Base-by-base conservation (phyloP, 1,284 basidiomycete species). In the Heterobasidion annosum region DNA sequence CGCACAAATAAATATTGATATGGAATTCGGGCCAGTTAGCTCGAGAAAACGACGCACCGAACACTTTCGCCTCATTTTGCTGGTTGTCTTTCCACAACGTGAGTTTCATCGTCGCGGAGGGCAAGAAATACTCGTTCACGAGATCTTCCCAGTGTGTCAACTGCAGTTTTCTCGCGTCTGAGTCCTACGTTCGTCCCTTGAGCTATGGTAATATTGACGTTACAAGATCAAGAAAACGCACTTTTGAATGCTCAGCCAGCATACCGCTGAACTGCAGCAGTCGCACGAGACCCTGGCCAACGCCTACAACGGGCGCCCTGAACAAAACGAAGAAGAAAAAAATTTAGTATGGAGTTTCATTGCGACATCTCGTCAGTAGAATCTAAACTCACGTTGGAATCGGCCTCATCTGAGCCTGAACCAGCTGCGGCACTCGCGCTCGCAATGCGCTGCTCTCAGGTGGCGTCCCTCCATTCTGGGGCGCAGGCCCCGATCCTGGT, bases 31-130 rank as follows among this genome's bases (percentile, higher is more conserved):
- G 19, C 15, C 18, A 33, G 47, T 56, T 40, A 58, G 19, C 3
- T 18, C 47, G 40, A 54, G 33, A 19, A 25, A 56, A 58, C 9
- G 13, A 71, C 83, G 55, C 55, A 90, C 88, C 85, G 62, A 91
- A 90, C 16, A 82, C 82, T 63, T 89, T 91, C 34, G 87, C 86
- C 64, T 91, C 88, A 42, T 74, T 77, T 59, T 73, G 75, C 62
- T 82, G 78, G 61, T 84, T 88, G 65, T 89, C 87, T 65, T 87
- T 88, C 88, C 88, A 90, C 25, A 91, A 67, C 7, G 85, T 89
- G 59, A 90, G 74, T 65, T 83, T 86, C 76, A 89, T 79, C 48
- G 78, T 67, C 15, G 85, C 81, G 56, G 77, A 78, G 2, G 78
- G 74, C 8, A 78, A 77, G 62, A 89, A 91, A 61, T 81, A 90